Base-by-base conservation (phyloP, 75 land plant species). In the Cryptomeria japonica region DNA sequence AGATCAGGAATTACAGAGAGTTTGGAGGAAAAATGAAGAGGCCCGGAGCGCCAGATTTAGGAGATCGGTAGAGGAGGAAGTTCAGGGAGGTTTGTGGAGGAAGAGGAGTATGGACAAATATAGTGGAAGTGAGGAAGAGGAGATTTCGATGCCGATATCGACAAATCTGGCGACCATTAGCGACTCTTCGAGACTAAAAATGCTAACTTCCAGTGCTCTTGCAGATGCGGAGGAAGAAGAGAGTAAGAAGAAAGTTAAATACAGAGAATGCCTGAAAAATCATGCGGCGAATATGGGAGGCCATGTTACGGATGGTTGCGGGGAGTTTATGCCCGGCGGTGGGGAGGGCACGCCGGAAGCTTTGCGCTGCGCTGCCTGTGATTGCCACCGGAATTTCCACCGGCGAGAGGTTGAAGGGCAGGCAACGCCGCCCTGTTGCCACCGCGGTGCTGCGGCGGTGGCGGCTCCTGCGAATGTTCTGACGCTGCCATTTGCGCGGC, bases 321-420 rank as follows among this genome's bases (percentile, higher is more conserved):
- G 92, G 2, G 92, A 91, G 55, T 91, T 91, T 80, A 91, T 91
- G 92, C 87, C 92, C 38, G 31, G 53, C 37, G 92, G 92, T 16
- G 88, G 73, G 51, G 92, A 92, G 41, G 92, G 93, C 80, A 64
- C 90, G 38, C 38, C 46, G 34, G 93, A 92, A 61, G 80, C 90
- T 10, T 68, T 91, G 53, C 75, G 84, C 39, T 91, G 92, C 90
- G 86, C 92, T 7, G 92, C 92, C 44, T 91, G 92, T 86, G 85
- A 86, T 25, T 91, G 92, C 87, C 92, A 91, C 79, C 80, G 92
- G 22, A 91, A 92, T 58, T 92, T 92, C 72, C 93, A 92, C 88
- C 56, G 92, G 28, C 83, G 80, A 14, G 90, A 89, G 55, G 88
- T 89, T 31, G 91, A 79, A 1, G 91, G 91, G 28, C 86, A 84